Conservation (phyloP, 148 eudicot genomes). For the Arctostaphylos glauca region DNA sequence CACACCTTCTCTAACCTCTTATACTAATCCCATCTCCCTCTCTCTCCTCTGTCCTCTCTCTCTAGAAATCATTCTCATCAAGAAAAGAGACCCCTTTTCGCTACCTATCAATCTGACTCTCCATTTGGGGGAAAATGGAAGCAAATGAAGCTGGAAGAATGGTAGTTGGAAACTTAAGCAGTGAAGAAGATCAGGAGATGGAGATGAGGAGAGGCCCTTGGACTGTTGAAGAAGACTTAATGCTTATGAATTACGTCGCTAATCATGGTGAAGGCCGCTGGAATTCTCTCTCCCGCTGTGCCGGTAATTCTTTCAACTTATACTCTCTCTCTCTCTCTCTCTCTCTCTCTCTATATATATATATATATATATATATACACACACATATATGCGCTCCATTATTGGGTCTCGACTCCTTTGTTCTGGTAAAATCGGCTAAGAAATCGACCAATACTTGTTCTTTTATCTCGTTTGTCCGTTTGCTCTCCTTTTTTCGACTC, state of each 20-base stretch:
- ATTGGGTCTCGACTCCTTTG: no score
- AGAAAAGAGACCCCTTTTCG: neutral
- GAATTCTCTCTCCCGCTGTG: slow-evolving; percentile 87
- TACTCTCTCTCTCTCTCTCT: no score
- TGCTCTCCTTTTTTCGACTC: no score
- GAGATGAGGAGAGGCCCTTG: slow-evolving; percentile 91
- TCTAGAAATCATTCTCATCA: slow-evolving; percentile 1
- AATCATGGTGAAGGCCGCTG: slow-evolving; percentile 89
- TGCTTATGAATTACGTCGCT: slow-evolving; percentile 75
- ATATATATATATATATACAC: neutral
- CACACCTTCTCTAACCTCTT: neutral
- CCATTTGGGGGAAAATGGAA: slow-evolving; percentile 27
- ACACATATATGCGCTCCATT: no score
- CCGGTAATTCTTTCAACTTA: slow-evolving; percentile 40
- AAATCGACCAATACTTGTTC: no score
- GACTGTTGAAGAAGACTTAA: slow-evolving; percentile 85
- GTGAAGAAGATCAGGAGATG: slow-evolving; percentile 27
- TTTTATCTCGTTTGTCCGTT: no score
- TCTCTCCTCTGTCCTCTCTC: slow-evolving; percentile 23
- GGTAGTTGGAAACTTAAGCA: no score
- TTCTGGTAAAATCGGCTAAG: no score
- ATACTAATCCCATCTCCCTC: neutral
- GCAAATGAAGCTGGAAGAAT: neutral
- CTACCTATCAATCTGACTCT: slow-evolving; percentile 17
- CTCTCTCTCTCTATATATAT: no score